Evolutionary conservation across 2,329 filamentous ascomycete species (phyloP), one percentile per base, ranked within the genome.

Genomic region (Mycocentrospora acerina): DNA sequence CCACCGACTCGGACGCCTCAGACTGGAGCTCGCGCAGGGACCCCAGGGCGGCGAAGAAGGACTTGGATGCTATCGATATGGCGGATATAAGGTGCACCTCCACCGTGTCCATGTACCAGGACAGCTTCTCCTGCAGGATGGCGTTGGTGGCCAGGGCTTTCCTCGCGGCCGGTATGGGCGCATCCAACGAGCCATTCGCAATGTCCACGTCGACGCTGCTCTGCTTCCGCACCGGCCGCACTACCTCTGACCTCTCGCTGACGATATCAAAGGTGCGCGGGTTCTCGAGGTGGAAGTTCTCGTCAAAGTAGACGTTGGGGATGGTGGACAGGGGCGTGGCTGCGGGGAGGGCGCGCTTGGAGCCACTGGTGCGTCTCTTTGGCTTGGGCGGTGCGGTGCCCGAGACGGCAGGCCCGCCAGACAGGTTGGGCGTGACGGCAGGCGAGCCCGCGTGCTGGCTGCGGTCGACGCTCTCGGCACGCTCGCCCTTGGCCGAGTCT

Each of bases 101-200:
- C 15, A 98, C 90, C 0, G 93, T 98, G 64, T 98, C 93, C 90
- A 98, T 95, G 66, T 98, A 98, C 93, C 93, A 98, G 0, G 93
- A 97, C 10, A 98, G 75, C 68, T 98, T 98, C 68, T 98, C 93
- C 64, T 98, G 93, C 24, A 98, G 68, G 42, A 98, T 98, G 0
- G 93, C 93, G 68, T 98, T 98, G 0, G 90, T 96, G 7, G 91
- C 91, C 18, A 98, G 74, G 1, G 88, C 87, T 64, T 96, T 97
- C 44, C 91, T 81, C 7, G 75, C 75, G 10, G 71, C 68, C 13
- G 69, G 65, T 29, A 72, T 64, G 7, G 86, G 83, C 9, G 78
- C 77, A 15, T 77, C 69, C 0, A 77, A 70, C 34, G 72, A 74
- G 4, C 81, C 82, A 62, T 83, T 87, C 3, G 73, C 67, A 4